Percentiles rank a stretch among this genome's conserved stretches.
These are phyloP conservation scores for Petunia hybrid DNA, from an alignment of 305 asterid genomes.

Conservation along the genomic window DNA sequence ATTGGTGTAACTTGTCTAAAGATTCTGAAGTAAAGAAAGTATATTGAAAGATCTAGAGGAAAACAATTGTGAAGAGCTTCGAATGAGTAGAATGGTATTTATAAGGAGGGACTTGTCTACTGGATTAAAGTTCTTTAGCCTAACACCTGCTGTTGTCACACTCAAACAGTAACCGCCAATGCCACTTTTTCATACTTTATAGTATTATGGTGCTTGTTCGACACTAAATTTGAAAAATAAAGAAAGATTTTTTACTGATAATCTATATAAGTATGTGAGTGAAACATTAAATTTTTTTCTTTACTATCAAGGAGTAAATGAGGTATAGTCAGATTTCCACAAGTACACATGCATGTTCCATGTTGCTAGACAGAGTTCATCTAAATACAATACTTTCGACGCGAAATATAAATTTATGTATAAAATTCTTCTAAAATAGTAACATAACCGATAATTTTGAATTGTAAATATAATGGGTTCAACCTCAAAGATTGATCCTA, in stretches of 20 bases:
- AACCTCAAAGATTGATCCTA: no score
- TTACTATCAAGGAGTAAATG: background rate
- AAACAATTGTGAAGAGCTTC: conserved; percentile 15
- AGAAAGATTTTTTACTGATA: background rate
- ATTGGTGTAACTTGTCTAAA: background rate
- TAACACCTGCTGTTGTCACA: conserved; percentile 26
- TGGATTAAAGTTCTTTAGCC: conserved; percentile 1
- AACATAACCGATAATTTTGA: no score
- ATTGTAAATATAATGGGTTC: no score
- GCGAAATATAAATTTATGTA: no score
- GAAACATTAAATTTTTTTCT: no score
- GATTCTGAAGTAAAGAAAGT: background rate
- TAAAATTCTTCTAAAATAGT: no score
- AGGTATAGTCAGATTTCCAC: background rate
- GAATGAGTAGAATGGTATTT: background rate
- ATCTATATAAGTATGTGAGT: no score
- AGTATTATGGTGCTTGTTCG: background rate
- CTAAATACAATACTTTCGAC: no score
- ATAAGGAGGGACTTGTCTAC: background rate
- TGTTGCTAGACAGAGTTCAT: no score
- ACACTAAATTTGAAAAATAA: background rate
- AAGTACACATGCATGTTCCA: no score
- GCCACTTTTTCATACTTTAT: background rate
- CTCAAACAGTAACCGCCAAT: conserved; percentile 5
- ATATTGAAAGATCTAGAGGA: conserved; percentile 3